Base-by-base conservation (phyloP, 257 asterid genomes). In the Solanum tarijense region DNA sequence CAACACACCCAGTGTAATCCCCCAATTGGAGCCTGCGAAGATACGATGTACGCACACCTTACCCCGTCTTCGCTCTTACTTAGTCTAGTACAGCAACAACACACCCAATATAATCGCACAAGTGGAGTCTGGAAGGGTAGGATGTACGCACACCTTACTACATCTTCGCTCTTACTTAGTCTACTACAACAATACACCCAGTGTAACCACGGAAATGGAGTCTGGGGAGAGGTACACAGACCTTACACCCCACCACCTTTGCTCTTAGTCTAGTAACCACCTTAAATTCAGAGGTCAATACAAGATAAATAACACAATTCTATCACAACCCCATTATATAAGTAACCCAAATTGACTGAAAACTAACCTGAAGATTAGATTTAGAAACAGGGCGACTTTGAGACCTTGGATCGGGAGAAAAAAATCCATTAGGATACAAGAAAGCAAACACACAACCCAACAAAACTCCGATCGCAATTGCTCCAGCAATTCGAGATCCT, bases 361-460 rank as follows among this genome's bases (percentile, higher is more conserved):
- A 69, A 81, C 43, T 48, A 7, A 89, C 91, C 91, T 87, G 91
- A 86, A 86, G 84, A 86, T 73, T 52, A 14, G 87, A 83, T 83
- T 89, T 89, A 25, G 86, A 87, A 75, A 83, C 74, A 16, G 58
- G 23, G 23, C 46, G 87, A 81, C 27, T 86, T 27, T 55, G 35
- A 58, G 88, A 10, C 9, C 31, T 16, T 58, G 83, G 86, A 83
- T 78, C 73, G 36, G 76, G 20, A 58, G 88, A 36, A 23, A 89
- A 89, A 71, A 89, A 58, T 34, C 91, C 91, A 87, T 39, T 38
- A 27, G 91, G 91, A 82, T 58, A 89, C 29, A 89, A 35, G 86
- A 89, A 87, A 69, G 89, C 91, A 35, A 72, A 89, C 27, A 89
- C 48, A 87, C 89, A 89, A 4, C 91, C 91, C 32, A 89, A 69